Evolutionary conservation across 169 alveolate species (phyloP), one percentile per base, ranked within the genome.

Genomic region (Cystoisospora suis): DNA sequence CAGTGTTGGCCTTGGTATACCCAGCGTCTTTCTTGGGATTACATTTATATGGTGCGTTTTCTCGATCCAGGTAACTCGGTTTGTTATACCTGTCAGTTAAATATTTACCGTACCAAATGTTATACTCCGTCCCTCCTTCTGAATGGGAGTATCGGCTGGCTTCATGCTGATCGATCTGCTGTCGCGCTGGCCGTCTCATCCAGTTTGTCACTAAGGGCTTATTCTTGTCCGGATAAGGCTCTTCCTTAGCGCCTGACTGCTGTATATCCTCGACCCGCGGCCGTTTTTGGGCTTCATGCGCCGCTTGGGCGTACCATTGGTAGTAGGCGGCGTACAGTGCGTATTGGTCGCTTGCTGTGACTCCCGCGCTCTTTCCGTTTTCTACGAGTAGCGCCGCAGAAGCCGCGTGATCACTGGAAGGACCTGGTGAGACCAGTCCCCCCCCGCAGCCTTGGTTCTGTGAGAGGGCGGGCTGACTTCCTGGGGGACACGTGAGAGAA

Each of bases 21-120:
- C 99, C 99, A 9, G 99, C 95, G 91, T 99, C 99, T 15, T 93
- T 88, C 29, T 94, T 95, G 6, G 99, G 99, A 75, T 97, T 96
- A 92, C 99, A 98, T 86, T 96, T 96, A 81, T 97, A 95, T 61
- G 96, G 92, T 59, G 99, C 97, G 2, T 99, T 97, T 0, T 95
- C 97, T 70, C 96, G 96, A 90, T 95, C 98, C 87, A 90, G 95
- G 44, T 96, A 95, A 89, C 70, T 53, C 0, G 95, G 95, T 38
- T 96, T 94, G 86, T 96, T 97, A 56, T 95, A 95, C 38, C 96
- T 90, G 92, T 98, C 99, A 0, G 97, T 97, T 44, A 97, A 95
- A 94, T 98, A 98, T 94, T 98, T 98, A 81, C 98, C 99, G 94
- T 98, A 98, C 99, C 99, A 99, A n/a, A 98, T 98, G 93, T 98